phyloP scores from a whole-genome alignment of 371 early-diverging fungal species.

The Rhizopus stolonifer region DNA sequence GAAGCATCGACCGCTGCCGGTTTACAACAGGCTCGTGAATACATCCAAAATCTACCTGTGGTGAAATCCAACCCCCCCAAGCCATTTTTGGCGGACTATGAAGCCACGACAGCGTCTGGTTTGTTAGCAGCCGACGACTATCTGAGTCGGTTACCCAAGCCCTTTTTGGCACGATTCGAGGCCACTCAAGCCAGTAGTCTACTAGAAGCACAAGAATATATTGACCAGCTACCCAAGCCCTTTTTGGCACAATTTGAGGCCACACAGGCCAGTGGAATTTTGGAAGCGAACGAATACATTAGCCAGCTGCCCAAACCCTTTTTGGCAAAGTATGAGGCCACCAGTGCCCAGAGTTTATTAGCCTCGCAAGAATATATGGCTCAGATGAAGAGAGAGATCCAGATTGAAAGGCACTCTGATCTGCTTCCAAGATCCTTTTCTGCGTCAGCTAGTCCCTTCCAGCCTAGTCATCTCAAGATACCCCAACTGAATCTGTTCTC shows the following conservation, averaged over 20 bases:
- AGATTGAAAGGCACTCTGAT: too few species aligned
- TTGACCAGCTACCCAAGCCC: neutral
- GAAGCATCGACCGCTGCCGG: conserved; percentile 6
- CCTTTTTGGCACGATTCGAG: conserved; percentile 10
- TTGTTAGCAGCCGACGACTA: neutral
- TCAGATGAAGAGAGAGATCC: neutral
- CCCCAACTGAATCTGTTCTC: neutral
- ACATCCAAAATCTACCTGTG: neutral
- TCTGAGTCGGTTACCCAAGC: neutral
- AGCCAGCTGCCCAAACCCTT: conserved; percentile 1
- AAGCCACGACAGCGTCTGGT: neutral
- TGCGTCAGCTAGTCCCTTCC: neutral
- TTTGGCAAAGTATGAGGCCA: conserved; percentile 2
- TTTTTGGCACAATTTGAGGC: conserved; percentile 8
- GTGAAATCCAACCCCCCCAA: too few species aligned
- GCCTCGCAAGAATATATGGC: neutral
- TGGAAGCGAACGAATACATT: neutral
- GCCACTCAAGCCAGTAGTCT: neutral
- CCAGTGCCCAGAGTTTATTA: neutral
- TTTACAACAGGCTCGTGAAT: neutral
- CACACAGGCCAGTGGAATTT: neutral
- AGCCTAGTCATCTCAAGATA: neutral
- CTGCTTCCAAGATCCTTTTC: neutral
- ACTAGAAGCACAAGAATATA: neutral
- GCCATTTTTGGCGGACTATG: neutral